Evolutionary conservation across 2,329 filamentous ascomycete genomes (phyloP), one percentile per base, ranked within the genome.

Genomic region (Talaromyces amestolkiae): DNA sequence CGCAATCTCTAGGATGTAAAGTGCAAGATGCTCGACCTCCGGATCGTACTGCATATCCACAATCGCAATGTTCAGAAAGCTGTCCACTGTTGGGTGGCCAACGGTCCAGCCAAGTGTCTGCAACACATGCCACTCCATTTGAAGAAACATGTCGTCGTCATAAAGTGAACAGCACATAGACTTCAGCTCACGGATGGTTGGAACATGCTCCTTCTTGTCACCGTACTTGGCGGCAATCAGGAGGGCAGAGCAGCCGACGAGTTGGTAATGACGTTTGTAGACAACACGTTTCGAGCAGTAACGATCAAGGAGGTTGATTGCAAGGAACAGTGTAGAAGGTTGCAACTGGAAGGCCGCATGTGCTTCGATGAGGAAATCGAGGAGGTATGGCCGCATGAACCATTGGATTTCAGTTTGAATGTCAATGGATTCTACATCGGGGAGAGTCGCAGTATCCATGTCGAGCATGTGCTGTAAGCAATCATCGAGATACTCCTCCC

Each of bases 121-220:
- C 72, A 99, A 86, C 43, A 99, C 94, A 78, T 99, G 95, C 93
- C 96, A 98, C 82, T 99, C 95, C 95, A 99, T 99, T 80, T 99
- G 95, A 11, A 93, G 94, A 82, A 99, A 99, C 95, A 99, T 99
- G 81, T 97, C 94, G 59, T 97, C 93, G 74, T 99, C 95, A 81
- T 99, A 99, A 45, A 98, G 86, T 43, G 91, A 93, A 81, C 95
- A 98, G 86, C 95, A 99, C 95, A 99, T 98, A 71, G 94, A 96
- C 85, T 97, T 97, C 70, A 99, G 85, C 78, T 99, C 95, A 76
- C 92, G 89, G 76, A 99, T 96, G 70, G 96, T 95, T 4, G 95
- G 95, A n/a, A 99, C 95, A 61, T 93, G 89, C 76, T 99, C 95
- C 83, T 99, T 99, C 84, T 95, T 94, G 81, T 99, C 95, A 66